A percentile compares a stretch with the other conserved stretches of the same genome.
Evolutionary conservation across 1,139 yeast species (phyloP).

Genomic region (Yamadazyma pseudoaaseri): DNA sequence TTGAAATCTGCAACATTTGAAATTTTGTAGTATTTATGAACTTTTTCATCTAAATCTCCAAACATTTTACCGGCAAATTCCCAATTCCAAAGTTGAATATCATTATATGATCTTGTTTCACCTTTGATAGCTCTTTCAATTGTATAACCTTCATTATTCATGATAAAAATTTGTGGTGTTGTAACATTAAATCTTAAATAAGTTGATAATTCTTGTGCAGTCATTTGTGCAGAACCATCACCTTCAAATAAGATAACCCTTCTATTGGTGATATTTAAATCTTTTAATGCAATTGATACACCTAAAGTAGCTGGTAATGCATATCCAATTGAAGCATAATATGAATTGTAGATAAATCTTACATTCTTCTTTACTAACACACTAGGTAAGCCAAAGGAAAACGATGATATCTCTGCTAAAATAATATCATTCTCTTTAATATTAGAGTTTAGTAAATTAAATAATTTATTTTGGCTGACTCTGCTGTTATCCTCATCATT

Average conservation of each 20-base stretch:
- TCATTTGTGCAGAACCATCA: conserved; percentile 92
- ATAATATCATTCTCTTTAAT: conserved; percentile 63
- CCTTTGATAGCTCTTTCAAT: conserved; percentile 85
- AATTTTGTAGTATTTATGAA: conserved; percentile 33
- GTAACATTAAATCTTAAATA: conserved; percentile 57
- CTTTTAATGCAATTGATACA: conserved; percentile 66
- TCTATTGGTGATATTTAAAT: conserved; percentile 39
- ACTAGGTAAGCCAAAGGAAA: conserved; percentile 70
- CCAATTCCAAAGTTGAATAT: conserved; percentile 82
- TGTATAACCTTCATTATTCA: conserved; percentile 85
- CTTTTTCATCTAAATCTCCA: conserved; percentile 52
- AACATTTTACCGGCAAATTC: conserved; percentile 59
- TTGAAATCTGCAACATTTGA: conserved; percentile 28
- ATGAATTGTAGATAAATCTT: conserved; percentile 59
- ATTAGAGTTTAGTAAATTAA: conserved; percentile 31
- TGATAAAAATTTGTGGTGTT: conserved; percentile 51
- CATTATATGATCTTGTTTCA: conserved; percentile 72
- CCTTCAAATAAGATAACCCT: conserved; percentile 76
- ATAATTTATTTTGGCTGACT: conserved; percentile 27
- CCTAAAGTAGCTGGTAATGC: conserved; percentile 86
- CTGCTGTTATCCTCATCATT: conserved; percentile 14
- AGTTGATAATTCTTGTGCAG: conserved; percentile 76
- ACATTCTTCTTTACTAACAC: conserved; percentile 53
- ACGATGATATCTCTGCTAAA: conserved; percentile 76
- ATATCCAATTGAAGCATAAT: conserved; percentile 82